phyloP scores from a whole-genome alignment of 2,329 filamentous ascomycete genomes.

The Aspergillus tubingensis region DNA sequence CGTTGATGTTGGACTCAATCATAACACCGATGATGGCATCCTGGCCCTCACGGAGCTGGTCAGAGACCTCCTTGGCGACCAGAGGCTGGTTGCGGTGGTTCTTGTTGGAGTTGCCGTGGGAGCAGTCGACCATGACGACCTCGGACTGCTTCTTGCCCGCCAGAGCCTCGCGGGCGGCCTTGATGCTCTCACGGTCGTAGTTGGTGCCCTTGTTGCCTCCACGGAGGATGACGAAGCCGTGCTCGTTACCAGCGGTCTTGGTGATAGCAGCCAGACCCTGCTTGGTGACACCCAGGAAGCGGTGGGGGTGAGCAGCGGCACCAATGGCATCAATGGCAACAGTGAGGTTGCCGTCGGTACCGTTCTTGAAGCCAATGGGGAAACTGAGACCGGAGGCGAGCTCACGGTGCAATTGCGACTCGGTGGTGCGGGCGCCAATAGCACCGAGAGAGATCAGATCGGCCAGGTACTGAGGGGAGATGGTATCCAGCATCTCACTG shows the following conservation, averaged over 20 bases:
- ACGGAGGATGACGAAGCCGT: conserved; percentile 94
- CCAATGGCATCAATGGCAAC: conserved; percentile 97
- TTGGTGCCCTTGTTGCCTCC: conserved; percentile 92
- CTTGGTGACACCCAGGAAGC: conserved; percentile 99
- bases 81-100: conserved; percentile 96
- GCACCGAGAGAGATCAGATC: conserved; percentile 94
- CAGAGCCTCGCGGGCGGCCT: conserved; percentile 74
- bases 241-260: conserved; percentile 88
- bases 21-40: conserved; percentile 91
- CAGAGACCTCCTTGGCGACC: conserved; percentile 77
- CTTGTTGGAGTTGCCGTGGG: conserved; percentile 97
- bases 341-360: conserved; percentile 85
- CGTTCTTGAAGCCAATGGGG: conserved; percentile 99
- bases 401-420: conserved; percentile 94
- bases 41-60: conserved; percentile 86
- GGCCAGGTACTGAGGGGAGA: conserved; percentile 95
- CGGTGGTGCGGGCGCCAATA: conserved; percentile 93
- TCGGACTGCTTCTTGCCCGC: conserved; percentile 79
- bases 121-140: conserved; percentile 98
- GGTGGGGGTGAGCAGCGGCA: conserved; percentile 66
- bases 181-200: conserved; percentile 83
- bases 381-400: conserved; percentile 92
- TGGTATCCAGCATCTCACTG: conserved; percentile 97
- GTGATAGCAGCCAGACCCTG: conserved; percentile 94
- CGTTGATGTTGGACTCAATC: conserved; percentile 98